Conservation (phyloP, 371 early-diverging fungal genomes). For the Mortierella sp. region DNA sequence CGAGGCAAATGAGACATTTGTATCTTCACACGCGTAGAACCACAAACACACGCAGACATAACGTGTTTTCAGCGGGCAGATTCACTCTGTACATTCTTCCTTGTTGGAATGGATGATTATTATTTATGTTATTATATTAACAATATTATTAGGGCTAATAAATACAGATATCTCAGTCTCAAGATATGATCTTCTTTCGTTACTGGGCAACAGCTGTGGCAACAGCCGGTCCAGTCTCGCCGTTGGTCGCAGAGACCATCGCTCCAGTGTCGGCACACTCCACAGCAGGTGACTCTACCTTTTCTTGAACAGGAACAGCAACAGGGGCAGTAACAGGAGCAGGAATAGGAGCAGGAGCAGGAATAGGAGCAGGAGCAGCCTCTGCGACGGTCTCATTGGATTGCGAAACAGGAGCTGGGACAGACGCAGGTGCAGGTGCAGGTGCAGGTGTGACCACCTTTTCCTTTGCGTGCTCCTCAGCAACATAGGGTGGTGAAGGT, state of each 20-base stretch:
- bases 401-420: constrained; percentile 1
- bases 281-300: not conserved
- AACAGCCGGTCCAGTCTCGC: constrained; percentile 7
- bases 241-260: not conserved
- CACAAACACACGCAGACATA: too few relatives aligned
- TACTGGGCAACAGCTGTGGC: constrained; percentile 13
- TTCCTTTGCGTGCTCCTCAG: constrained; percentile 16
- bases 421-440: constrained; percentile 7
- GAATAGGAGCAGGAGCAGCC: not conserved
- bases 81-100: too few relatives aligned
- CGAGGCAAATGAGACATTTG: too few relatives aligned
- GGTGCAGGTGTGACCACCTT: constrained; percentile 3
- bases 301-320: not conserved
- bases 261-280: not conserved
- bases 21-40: too few relatives aligned
- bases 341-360: not conserved
- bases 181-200: too few relatives aligned
- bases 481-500: constrained; percentile 34
- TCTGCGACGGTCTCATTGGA: not conserved
- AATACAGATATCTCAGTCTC: not conserved
- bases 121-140: too few relatives aligned
- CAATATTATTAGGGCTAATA: too few relatives aligned
- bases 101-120: too few relatives aligned
- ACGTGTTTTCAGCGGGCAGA: too few relatives aligned
- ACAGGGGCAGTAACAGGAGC: constrained; percentile 13